A percentile compares a stretch with the other conserved stretches of the same genome.
Evolutionary conservation across 169 alveolate genomes (phyloP).

Genomic region (Eimeria necatrix): DNA sequence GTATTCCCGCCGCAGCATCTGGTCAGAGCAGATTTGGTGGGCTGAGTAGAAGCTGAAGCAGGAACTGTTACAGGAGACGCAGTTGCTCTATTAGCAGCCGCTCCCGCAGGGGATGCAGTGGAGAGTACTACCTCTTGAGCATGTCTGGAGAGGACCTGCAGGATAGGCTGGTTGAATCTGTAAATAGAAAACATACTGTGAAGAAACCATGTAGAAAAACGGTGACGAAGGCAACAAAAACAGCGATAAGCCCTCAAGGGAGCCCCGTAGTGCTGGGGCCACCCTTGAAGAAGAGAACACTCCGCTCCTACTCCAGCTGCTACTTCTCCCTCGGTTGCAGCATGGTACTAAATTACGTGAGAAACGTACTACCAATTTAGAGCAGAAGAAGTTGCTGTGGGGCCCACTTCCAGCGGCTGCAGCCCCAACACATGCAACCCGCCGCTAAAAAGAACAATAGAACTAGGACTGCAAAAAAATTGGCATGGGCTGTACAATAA

Average conservation of each 20-base stretch:
- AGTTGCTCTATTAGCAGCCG: neutral
- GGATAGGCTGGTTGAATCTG: constrained; percentile 25
- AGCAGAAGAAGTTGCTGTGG: neutral
- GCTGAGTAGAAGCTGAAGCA: neutral
- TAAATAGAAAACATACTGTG: constrained; percentile 15
- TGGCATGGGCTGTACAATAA: neutral
- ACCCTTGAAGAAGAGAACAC: neutral
- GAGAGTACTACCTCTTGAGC: neutral
- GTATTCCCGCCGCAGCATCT: neutral
- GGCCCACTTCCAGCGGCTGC: constrained; percentile 31
- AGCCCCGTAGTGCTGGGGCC: neutral
- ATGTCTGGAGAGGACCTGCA: constrained; percentile 17
- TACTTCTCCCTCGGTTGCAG: neutral
- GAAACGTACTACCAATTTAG: neutral
- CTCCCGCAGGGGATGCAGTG: neutral
- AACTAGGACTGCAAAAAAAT: neutral
- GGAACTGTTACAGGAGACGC: neutral
- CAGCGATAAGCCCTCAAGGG: neutral
- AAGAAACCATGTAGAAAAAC: neutral
- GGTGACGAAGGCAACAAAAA: neutral
- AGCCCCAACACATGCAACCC: constrained; percentile 14
- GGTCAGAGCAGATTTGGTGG: neutral
- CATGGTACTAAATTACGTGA: neutral
- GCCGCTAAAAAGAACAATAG: no score
- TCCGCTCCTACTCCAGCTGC: neutral